Evolutionary conservation across 192 early-diverging fungal species (phyloP).

Genomic region (Podila horticola): DNA sequence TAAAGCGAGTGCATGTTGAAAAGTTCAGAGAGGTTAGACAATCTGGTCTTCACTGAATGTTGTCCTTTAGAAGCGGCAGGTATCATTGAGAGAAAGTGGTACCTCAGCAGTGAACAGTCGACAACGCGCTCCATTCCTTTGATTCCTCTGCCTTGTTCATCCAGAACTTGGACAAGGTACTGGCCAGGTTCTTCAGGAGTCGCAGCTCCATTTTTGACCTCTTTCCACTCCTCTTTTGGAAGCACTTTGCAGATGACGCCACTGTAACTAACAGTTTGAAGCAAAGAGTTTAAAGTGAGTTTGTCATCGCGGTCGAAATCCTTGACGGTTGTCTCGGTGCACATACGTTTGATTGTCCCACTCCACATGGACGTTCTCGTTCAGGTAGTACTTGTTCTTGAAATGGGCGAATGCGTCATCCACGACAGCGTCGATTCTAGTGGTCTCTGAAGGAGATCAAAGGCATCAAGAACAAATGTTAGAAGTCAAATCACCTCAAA

Average conservation of each 20-base stretch:
- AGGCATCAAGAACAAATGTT: background rate
- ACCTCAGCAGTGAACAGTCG: conserved; percentile 49
- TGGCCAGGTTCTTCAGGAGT: conserved; percentile 28
- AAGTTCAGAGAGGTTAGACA: background rate
- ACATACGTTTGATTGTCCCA: conserved; percentile 48
- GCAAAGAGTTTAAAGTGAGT: background rate
- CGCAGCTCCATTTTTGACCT: conserved; percentile 8
- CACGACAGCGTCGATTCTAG: conserved; percentile 67
- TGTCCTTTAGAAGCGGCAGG: background rate
- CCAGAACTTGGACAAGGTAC: conserved; percentile 65
- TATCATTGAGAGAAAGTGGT: background rate
- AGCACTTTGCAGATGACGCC: conserved; percentile 48
- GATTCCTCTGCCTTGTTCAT: conserved; percentile 60
- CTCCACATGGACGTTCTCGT: conserved; percentile 63
- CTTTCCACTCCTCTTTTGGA: conserved; percentile 47
- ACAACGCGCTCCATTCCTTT: conserved; percentile 59
- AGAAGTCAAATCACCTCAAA: background rate
- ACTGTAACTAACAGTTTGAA: conserved; percentile 44
- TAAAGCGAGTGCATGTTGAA: conserved; percentile 10
- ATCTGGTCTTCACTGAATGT: background rate
- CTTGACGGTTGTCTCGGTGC: background rate
- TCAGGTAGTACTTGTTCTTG: conserved; percentile 60
- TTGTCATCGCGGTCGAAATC: background rate
- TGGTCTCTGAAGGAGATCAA: conserved; percentile 50
- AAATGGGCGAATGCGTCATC: conserved; percentile 71